These are phyloP conservation scores for Pseudogymnoascus sp. DNA, from an alignment of 2,329 filamentous ascomycete species.

Conservation along the genomic window DNA sequence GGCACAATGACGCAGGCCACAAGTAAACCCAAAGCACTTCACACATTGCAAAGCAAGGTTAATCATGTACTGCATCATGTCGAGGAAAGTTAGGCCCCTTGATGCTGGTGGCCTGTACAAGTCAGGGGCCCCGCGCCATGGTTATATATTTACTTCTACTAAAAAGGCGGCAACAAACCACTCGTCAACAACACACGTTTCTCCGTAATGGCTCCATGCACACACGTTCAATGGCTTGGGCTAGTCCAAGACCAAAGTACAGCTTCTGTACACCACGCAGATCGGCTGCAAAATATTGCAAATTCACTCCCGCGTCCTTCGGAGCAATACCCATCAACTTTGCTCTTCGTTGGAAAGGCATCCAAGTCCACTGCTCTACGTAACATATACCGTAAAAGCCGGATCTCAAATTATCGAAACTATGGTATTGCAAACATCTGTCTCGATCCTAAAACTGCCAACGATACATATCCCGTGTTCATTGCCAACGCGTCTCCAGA, in stretches of 20 bases:
- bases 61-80: background rate
- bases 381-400: slow-evolving; percentile 15
- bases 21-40: too few relatives aligned
- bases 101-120: background rate
- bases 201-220: background rate
- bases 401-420: slow-evolving; percentile 16
- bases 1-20: background rate
- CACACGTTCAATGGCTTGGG: background rate
- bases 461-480: slow-evolving; percentile 17
- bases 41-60: background rate
- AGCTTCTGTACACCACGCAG: slow-evolving; percentile 12
- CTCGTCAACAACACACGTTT: background rate
- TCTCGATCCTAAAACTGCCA: slow-evolving; percentile 13
- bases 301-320: slow-evolving; percentile 14
- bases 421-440: slow-evolving; percentile 18
- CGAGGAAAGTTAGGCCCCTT: background rate
- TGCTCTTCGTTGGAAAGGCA: slow-evolving; percentile 17
- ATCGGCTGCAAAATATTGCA: slow-evolving; percentile 16
- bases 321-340: slow-evolving; percentile 16
- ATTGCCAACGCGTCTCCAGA: slow-evolving; percentile 16
- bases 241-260: background rate
- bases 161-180: background rate
- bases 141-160: background rate
- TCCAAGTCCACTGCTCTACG: slow-evolving; percentile 14
- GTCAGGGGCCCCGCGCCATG: background rate